Conservation (phyloP, 2,329 filamentous ascomycete species). For the Diplodia mutila region DNA sequence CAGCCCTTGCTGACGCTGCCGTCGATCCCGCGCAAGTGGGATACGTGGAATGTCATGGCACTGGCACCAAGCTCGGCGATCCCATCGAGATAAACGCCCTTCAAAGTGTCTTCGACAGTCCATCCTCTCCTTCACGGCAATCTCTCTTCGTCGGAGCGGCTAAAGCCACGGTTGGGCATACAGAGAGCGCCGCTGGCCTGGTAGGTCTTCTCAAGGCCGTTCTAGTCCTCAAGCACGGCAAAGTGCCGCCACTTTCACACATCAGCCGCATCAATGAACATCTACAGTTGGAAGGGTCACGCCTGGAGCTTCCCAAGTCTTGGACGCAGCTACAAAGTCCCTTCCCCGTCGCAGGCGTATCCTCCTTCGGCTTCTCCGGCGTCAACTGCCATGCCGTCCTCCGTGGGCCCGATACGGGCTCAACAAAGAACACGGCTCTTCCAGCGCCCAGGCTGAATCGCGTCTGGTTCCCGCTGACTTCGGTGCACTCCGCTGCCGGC, state of each 20-base stretch:
- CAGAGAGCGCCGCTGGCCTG: slow-evolving; percentile 40
- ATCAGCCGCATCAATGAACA: not conserved
- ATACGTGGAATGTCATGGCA: slow-evolving; percentile 36
- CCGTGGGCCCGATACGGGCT: not conserved
- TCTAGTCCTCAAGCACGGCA: slow-evolving; percentile 41
- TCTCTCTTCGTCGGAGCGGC: slow-evolving; percentile 10
- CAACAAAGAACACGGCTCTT: not conserved
- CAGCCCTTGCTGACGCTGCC: slow-evolving; percentile 41
- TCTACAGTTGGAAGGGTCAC: not conserved
- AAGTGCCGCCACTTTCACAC: slow-evolving; percentile 37
- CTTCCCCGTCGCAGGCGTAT: not conserved
- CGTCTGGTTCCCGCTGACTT: not conserved
- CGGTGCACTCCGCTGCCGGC: not conserved
- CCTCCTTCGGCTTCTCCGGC: not conserved
- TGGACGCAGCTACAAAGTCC: not conserved
- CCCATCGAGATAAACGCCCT: slow-evolving; percentile 26
- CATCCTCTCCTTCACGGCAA: not conserved
- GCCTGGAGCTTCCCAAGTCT: not conserved
- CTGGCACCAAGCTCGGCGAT: slow-evolving; percentile 18
- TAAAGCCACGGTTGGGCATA: slow-evolving; percentile 47
- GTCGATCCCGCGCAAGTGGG: slow-evolving; percentile 34
- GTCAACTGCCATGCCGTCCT: not conserved
- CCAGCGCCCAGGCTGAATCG: not conserved
- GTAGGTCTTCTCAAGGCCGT: slow-evolving; percentile 40
- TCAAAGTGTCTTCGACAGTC: not conserved